Base-by-base conservation (phyloP, 441 rosid species). In the Bruguiera hainesii region DNA sequence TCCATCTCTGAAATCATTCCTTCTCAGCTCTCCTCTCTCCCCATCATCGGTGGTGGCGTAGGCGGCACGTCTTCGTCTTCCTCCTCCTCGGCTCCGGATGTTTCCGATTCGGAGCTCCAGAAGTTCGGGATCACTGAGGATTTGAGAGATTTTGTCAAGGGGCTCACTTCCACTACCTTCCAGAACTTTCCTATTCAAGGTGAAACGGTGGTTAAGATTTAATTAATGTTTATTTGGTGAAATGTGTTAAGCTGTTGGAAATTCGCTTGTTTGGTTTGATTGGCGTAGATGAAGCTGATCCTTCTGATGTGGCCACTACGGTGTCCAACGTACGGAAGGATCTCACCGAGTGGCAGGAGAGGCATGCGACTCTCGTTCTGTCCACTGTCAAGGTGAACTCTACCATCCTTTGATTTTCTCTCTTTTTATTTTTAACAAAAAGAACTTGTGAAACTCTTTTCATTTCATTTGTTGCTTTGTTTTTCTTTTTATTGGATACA, bases 291-390 rank as follows among this genome's bases (percentile, higher is more conserved):
- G 96, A 79, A 67, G 78, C 75, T 28, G 94, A 75, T 60, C 78
- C 62, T 56, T 67, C 79, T 71, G 78, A 73, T 21, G 81, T 77
- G 59, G 58, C 74, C 23, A 39, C 66, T 19, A 71, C 78, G 53
- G 76, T 77, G 8, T 80, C 76, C 4, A 88, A 81, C 76, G 82
- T 83, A 31, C 71, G 89, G 70, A 83, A 84, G 75, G 97, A 91
- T 69, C 89, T 94, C 23, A 87, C 90, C 6, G 85, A 88, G 59
- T 94, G 99, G 99, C 94, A 89, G 74, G 89, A 89, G 83, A 82
- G 74, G 46, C 99, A 94, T 73, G 98, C 97, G 8, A 73, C 82
- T 63, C 83, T 90, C 4, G 88, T 86, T 7, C 87, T 94, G 50
- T 80, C 90, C 4, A 88, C 78, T 71, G 89, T 88, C 3, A 87